A percentile compares a stretch with the other conserved stretches of the same genome.
Evolutionary conservation across 2,329 filamentous ascomycete genomes (phyloP).

Genomic region (Fusarium continuum): DNA sequence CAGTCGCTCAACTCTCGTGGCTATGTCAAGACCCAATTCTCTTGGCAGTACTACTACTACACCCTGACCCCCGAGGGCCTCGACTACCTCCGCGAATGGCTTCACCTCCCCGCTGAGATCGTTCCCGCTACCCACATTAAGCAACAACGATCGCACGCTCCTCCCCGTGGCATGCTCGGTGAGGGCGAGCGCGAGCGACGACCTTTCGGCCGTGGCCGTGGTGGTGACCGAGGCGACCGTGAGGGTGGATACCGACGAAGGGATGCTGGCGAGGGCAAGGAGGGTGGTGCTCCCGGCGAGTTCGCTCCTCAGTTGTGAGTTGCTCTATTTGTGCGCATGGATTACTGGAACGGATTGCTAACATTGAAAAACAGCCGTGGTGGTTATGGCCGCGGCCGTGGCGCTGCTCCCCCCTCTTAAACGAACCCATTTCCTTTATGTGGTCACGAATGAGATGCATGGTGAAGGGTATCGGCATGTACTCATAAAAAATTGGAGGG

Average conservation of each 20-base stretch:
- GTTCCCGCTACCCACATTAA: constrained; percentile 99
- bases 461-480: constrained; percentile 58
- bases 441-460: constrained; percentile 57
- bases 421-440: constrained; percentile 53
- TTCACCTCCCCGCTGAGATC: constrained; percentile 99
- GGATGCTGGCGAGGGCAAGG: constrained; percentile 86
- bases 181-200: constrained; percentile 83
- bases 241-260: constrained; percentile 93
- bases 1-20: constrained; percentile 98
- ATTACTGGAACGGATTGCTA: constrained; percentile 43
- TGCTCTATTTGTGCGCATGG: constrained; percentile 12
- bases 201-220: constrained; percentile 83
- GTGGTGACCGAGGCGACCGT: constrained; percentile 79
- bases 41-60: constrained; percentile 99
- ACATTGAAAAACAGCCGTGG: constrained; percentile 71
- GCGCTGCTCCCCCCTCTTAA: constrained; percentile 75
- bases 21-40: constrained; percentile 99
- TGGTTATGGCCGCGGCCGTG: constrained; percentile 89
- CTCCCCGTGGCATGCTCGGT: constrained; percentile 98
- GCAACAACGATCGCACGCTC: constrained; percentile 98
- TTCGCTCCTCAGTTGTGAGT: constrained; percentile 90
- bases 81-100: constrained; percentile 99
- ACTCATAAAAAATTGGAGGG: constrained; percentile 58
- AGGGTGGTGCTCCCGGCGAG: constrained; percentile 90
- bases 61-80: constrained; percentile 99